Percentiles rank a stretch among this genome's conserved stretches.
phyloP scores from a whole-genome alignment of 2,329 filamentous ascomycete species.

The Pyrenophora tritici-repentis region DNA sequence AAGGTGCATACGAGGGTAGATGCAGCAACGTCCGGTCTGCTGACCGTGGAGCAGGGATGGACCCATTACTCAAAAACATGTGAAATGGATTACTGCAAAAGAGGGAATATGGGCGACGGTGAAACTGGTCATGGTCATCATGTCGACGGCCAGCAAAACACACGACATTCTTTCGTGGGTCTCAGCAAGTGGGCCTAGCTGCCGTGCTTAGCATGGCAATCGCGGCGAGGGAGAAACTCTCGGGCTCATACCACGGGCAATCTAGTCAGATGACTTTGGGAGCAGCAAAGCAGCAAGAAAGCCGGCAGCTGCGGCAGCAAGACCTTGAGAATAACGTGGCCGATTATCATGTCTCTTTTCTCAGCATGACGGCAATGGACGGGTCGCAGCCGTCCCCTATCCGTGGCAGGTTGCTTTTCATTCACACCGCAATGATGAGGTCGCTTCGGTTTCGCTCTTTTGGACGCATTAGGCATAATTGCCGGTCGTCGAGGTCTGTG shows the following conservation, averaged over 20 bases:
- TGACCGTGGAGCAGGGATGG: constrained; percentile 13
- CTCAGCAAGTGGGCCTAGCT: constrained; percentile 5
- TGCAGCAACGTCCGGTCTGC: constrained; percentile 13
- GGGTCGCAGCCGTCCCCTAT: constrained; percentile 8
- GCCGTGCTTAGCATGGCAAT: constrained; percentile 9
- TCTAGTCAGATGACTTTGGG: no score
- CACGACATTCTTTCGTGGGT: not conserved
- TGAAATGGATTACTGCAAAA: constrained; percentile 3
- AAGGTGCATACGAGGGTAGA: constrained; percentile 9
- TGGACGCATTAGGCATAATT: constrained; percentile 33
- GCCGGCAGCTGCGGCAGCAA: not conserved
- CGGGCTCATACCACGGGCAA: constrained; percentile 11
- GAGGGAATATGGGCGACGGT: constrained; percentile 18
- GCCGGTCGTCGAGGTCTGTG: constrained; percentile 38
- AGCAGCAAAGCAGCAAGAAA: constrained; percentile 1
- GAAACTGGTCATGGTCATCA: not conserved
- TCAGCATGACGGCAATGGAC: not conserved
- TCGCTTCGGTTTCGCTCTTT: constrained; percentile 28
- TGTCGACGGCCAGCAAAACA: no score
- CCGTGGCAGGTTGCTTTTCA: constrained; percentile 24
- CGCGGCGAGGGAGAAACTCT: constrained; percentile 7
- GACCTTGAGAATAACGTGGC: not conserved
- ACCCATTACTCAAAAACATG: not conserved
- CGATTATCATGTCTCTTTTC: no score
- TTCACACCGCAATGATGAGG: constrained; percentile 24